Evolutionary conservation across 805 yeast genomes (phyloP).

Genomic region (Metschnikowia hibisci): DNA sequence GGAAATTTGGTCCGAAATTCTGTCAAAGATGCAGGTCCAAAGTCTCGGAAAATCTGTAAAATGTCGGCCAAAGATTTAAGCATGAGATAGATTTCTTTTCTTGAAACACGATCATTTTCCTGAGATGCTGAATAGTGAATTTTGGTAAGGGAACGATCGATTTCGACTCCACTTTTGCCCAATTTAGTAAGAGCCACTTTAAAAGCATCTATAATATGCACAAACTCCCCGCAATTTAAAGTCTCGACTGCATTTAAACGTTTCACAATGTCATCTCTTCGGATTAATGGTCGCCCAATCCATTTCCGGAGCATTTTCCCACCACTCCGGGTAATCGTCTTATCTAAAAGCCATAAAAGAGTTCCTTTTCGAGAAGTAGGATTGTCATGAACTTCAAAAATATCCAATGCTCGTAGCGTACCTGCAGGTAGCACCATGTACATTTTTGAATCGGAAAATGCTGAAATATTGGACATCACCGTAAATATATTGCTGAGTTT

Average conservation of each 20-base stretch:
- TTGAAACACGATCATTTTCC: constrained; percentile 37
- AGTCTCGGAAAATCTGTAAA: constrained; percentile 18
- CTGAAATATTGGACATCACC: constrained; percentile 46
- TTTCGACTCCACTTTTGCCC: constrained; percentile 44
- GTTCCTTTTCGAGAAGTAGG: constrained; percentile 56
- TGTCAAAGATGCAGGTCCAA: constrained; percentile 10
- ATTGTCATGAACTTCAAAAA: constrained; percentile 64
- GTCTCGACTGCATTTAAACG: constrained; percentile 55
- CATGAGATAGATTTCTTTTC: constrained; percentile 57
- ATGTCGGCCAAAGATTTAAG: constrained; percentile 44
- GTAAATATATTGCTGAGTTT: constrained; percentile 54
- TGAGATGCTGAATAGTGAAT: constrained; percentile 51
- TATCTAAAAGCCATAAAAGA: constrained; percentile 73
- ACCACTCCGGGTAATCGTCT: constrained; percentile 78
- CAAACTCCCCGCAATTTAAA: constrained; percentile 22
- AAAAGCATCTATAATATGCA: constrained; percentile 33
- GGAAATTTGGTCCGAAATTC: constrained; percentile 22
- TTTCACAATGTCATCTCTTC: constrained; percentile 49
- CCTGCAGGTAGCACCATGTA: constrained; percentile 60
- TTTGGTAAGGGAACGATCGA: constrained; percentile 54
- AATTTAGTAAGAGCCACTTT: constrained; percentile 23
- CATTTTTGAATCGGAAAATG: constrained; percentile 45
- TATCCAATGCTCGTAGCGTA: constrained; percentile 68
- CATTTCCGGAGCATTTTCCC: constrained; percentile 62
- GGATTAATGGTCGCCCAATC: constrained; percentile 69